Evolutionary conservation across 225 moss, liverwort and hornwort species (phyloP).

Genomic region (Physcomitrellopsis africana): DNA sequence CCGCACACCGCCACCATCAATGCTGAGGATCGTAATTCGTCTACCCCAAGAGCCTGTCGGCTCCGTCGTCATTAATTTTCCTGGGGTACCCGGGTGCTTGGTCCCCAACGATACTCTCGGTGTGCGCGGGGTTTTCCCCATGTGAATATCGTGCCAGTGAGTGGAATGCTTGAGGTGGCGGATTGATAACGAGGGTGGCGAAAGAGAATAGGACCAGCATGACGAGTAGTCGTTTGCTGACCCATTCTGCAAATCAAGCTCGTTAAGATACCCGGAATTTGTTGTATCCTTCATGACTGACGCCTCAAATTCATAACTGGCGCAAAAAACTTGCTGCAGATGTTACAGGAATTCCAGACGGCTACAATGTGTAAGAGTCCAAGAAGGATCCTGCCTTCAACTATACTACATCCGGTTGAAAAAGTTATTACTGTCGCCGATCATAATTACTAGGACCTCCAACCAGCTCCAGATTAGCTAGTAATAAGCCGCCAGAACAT

Average conservation of each 20-base stretch:
- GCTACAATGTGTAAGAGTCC: constrained; percentile 25
- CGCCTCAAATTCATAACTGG: constrained; percentile 31
- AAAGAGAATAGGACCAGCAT: constrained; percentile 50
- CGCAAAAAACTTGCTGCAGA: constrained; percentile 25
- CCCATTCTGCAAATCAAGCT: constrained; percentile 31
- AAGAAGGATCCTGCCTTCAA: constrained; percentile 28
- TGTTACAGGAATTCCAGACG: constrained; percentile 32
- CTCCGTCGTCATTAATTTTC: constrained; percentile 4
- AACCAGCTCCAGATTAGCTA: constrained; percentile 10
- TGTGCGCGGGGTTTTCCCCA: constrained; percentile 8
- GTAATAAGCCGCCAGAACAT: constrained; percentile 9
- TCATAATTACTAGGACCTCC: constrained; percentile 5
- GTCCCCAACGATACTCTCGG: constrained; percentile 23
- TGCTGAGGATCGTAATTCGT: constrained; percentile 56
- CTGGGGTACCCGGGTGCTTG: constrained; percentile 25
- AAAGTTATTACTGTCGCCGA: not conserved
- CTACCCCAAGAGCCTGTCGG: constrained; percentile 48
- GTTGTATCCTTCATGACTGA: constrained; percentile 36
- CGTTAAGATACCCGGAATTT: constrained; percentile 19
- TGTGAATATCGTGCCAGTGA: not conserved
- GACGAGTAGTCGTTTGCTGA: constrained; percentile 39
- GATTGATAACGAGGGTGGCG: constrained; percentile 41
- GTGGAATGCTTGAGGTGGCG: constrained; percentile 21
- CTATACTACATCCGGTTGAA: constrained; percentile 19
- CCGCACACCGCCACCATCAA: constrained; percentile 60